Evolutionary conservation across 768 basidiomycete species (phyloP), one percentile per base, ranked within the genome.

Genomic region (Tylopilus sp.): DNA sequence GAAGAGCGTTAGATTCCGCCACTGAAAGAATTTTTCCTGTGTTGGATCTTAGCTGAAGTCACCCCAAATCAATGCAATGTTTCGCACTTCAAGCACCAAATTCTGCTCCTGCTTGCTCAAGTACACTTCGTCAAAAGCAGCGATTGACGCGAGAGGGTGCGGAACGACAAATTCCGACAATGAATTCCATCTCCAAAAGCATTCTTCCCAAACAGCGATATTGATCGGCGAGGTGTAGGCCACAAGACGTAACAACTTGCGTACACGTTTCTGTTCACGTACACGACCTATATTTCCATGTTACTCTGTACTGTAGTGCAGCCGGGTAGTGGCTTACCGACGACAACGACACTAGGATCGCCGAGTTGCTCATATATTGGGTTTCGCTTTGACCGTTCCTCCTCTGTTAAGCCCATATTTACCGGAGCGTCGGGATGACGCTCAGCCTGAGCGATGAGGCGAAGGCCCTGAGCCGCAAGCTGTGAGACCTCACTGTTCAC

Each of bases 1-100:
- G 68, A 87, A 90, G 21, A 91, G 70, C 0, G 88, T 85, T 12
- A 91, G 71, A 62, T 94, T 91, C 60, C 89, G 85, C 92, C 93
- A 97, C 57, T 91, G 87, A 33, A 76, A 79, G 38, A 83, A 79
- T 57, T 82, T 77, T 18, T 91, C 88, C 88, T 91, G 47, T 15
- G 28, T 18, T 31, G 30, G 35, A 44, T 23, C 47, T 62, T 23
- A 58, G 53, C n/a, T 44, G 40, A 17, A 25, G 40, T 40, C 20
- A 42, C 15, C 18, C 26, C 4, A 3, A 43, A 43, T 38, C 18
- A 28, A 53, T 28, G 28, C 13, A 44, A 48, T 7, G 15, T 23
- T 39, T 22, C 57, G 28, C 52, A 77, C 76, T 62, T 79, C 76
- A 7, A 63, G 56, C 6, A 70, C 62, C 52, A 76, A 56, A 20